A percentile compares a stretch with the other conserved stretches of the same genome.
Evolutionary conservation across 2,329 filamentous ascomycete species (phyloP).

Genomic region (Dissoconium aciculare): DNA sequence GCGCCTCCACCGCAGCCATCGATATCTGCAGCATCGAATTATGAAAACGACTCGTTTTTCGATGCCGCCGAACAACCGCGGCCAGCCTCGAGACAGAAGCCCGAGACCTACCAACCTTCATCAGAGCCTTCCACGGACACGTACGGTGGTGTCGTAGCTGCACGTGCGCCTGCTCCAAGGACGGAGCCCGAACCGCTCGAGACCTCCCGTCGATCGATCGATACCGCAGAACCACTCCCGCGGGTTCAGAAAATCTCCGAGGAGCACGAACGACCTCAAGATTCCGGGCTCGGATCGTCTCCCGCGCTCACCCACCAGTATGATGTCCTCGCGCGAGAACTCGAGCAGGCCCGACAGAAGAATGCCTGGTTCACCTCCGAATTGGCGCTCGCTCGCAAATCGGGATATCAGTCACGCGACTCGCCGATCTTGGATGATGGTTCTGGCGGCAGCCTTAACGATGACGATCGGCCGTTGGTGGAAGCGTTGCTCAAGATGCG

Average conservation of each 20-base stretch:
- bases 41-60: no score
- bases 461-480: slow-evolving; percentile 81
- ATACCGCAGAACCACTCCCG: no score
- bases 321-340: slow-evolving; percentile 66
- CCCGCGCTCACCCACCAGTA: slow-evolving; percentile 49
- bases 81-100: slow-evolving; percentile 11
- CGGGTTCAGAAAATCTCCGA: slow-evolving; percentile 17
- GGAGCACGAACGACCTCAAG: slow-evolving; percentile 39
- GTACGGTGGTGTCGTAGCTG: slow-evolving; percentile 19
- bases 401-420: slow-evolving; percentile 58
- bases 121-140: slow-evolving; percentile 9
- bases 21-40: no score
- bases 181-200: no score
- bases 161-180: no score
- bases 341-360: slow-evolving; percentile 68
- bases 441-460: slow-evolving; percentile 50
- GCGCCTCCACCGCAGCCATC: no score
- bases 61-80: no score
- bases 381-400: slow-evolving; percentile 76
- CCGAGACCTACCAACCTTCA: slow-evolving; percentile 21
- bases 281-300: slow-evolving; percentile 45
- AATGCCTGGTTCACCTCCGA: slow-evolving; percentile 98
- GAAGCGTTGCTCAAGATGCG: slow-evolving; percentile 89
- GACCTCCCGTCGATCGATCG: no score
- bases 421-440: slow-evolving; percentile 64